Evolutionary conservation across 1,139 yeast species (phyloP), one percentile per base, ranked within the genome.

Genomic region (Yamadazyma dendronema): DNA sequence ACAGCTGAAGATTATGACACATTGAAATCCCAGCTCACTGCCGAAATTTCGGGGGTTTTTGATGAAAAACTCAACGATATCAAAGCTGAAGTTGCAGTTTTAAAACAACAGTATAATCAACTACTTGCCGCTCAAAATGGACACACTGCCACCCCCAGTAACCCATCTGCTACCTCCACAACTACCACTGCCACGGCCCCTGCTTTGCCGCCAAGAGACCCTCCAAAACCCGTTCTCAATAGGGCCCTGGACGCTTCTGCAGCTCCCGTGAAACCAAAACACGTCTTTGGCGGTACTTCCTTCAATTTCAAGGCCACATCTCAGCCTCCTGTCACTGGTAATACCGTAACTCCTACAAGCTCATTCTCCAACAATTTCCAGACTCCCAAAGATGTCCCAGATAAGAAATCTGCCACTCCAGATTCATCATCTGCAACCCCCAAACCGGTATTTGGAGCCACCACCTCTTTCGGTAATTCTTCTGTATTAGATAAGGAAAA

Each of bases 391-490:
- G 44, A 41, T 28, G 3, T 35, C 12, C 30, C 39, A 15, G n/a
- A n/a, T 9, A 19, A 19, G 9, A 19, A 19, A 19, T 35, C 29
- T 6, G 29, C 9, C 8, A 14, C 16, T 26, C 29, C 17, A 4
- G n/a, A 26, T 5, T 7, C 8, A 7, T 13, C 10, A 12, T 26
- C 29, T 15, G 35, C 46, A 17, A 31, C 42, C 1, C 35, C 43
- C n/a, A 57, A 54, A 38, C 70, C 69, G 2, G 68, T 62, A 1
- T 70, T 70, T 53, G 76, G 76, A 4, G 59, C 79, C 6, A 60
- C 76, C n/a, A 68, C 75, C 2, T 53, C 80, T 1, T 82, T 83
- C 60, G 83, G 83, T n/a, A 77, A 71, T 14, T 54, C 63, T 4
- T 39, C 54, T 4, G 38, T 52, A 2, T 35, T 47, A 21, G 56